Evolutionary conservation across 768 basidiomycete genomes (phyloP).

Genomic region (Calocera viscosa): DNA sequence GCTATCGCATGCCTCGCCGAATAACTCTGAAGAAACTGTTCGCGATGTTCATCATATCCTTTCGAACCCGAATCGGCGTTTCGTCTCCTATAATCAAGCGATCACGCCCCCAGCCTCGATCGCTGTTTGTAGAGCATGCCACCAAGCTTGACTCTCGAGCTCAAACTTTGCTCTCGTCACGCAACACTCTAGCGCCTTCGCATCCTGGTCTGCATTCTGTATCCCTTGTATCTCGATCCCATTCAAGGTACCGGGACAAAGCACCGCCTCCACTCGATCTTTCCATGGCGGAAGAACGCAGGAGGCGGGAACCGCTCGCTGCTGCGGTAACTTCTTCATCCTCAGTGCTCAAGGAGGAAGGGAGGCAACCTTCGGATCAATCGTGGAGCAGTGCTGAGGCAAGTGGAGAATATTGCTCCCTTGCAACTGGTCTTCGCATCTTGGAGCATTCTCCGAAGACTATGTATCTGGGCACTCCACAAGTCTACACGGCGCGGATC

Average conservation of each 20-base stretch:
- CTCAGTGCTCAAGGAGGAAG: no score
- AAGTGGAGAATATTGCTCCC: not conserved
- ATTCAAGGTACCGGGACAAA: not conserved
- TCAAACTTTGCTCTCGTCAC: no score
- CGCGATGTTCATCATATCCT: no score
- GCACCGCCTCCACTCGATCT: not conserved
- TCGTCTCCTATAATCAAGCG: no score
- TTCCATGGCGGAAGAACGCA: not conserved
- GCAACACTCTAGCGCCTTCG: not conserved
- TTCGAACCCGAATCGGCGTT: no score
- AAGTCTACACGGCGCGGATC: not conserved
- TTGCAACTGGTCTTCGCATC: not conserved
- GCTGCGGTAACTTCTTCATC: not conserved
- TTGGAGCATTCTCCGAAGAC: not conserved
- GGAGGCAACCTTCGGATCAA: no score
- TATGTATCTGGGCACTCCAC: not conserved
- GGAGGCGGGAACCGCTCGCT: not conserved
- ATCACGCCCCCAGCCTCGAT: no score
- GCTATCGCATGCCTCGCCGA: no score
- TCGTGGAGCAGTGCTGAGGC: not conserved
- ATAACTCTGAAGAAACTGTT: no score
- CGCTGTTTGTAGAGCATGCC: no score
- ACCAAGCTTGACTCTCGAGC: no score
- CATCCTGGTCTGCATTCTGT: not conserved
- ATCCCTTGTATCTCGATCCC: not conserved